Base-by-base conservation (phyloP, 2,329 filamentous ascomycete genomes). In the Huntiella moniliformis region DNA sequence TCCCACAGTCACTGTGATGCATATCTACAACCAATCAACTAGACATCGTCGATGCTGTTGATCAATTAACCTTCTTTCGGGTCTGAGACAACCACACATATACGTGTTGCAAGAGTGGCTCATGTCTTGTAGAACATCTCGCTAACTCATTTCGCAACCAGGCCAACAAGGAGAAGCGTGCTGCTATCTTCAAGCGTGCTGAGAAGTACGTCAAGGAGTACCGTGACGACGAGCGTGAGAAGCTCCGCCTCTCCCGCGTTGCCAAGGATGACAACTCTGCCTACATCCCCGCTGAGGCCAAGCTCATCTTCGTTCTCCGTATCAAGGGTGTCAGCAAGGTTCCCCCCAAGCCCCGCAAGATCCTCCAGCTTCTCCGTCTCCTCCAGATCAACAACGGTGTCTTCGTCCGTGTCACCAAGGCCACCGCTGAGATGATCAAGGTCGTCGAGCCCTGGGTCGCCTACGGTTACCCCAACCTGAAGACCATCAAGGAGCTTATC, bases 301-400 rank as follows among this genome's bases (percentile, higher is more conserved):
- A 94, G 73, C 74, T 98, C 62, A 86, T 88, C 72, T 98, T 98
- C 67, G 79, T 98, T 60, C 72, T 96, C 68, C 88, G 91, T 67
- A 98, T 98, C 77, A 98, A 98, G 85, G 91, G 88, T 93, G 96
- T 98, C 86, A 96, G 96, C 84, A 98, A 98, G 83, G 96, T 98
- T 61, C 79, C 92, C 65, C 91, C 91, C 60, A 96, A 98, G 83
- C 92, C 92, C 69, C 87, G 91, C 77, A 98, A 98, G 81, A 96
- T 94, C 63, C 79, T 98, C 60, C 91, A 98, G 73, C 84, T 98
- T 52, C 87, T 98, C 66, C 88, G 91, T 75, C 85, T 98, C 56
- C 81, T 98, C 61, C 91, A 98, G 76, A 98, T 98, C 82, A 98
- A 98, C 84, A 96, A 94, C 68, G 91, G 88, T 68, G 85, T 95